phyloP scores from a whole-genome alignment of 371 early-diverging fungal species.

The Rhizopus delemar region DNA sequence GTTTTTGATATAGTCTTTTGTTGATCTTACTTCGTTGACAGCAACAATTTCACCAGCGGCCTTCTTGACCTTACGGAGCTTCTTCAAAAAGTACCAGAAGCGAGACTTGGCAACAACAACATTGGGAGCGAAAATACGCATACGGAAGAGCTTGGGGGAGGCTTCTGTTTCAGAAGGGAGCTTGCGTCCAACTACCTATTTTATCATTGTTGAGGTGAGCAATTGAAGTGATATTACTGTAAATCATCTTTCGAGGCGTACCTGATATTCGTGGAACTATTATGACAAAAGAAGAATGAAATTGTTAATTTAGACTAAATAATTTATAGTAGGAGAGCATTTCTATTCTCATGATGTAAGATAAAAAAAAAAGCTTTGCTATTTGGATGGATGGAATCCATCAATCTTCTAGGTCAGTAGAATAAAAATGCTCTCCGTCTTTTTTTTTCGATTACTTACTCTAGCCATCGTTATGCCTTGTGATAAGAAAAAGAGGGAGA shows the following conservation, averaged over 20 bases:
- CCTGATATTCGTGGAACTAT: slow-evolving; percentile 5
- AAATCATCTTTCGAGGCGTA: not conserved
- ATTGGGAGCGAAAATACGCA: slow-evolving; percentile 97
- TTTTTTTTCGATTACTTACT: slow-evolving; percentile 2
- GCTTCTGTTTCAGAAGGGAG: slow-evolving; percentile 88
- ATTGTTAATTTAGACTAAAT: not conserved
- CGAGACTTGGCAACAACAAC: slow-evolving; percentile 95
- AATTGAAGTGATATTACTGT: slow-evolving; percentile 1
- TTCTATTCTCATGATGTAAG: not conserved
- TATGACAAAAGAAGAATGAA: not conserved
- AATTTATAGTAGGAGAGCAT: not conserved
- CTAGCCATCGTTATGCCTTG: slow-evolving; percentile 1
- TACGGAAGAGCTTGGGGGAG: slow-evolving; percentile 92
- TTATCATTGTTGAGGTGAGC: not conserved
- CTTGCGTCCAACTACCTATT: slow-evolving; percentile 84
- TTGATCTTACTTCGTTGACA: slow-evolving; percentile 76
- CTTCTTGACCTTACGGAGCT: slow-evolving; percentile 97
- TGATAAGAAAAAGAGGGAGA: slow-evolving; percentile 5
- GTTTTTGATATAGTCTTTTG: not conserved
- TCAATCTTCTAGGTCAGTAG: not conserved
- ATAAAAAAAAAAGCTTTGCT: not conserved
- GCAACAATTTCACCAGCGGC: slow-evolving; percentile 92
- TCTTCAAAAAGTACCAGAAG: slow-evolving; percentile 97
- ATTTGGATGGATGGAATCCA: not conserved
- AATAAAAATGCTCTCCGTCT: not conserved